Base-by-base conservation (phyloP, 331 rosid genomes). In the Telfairia occidentalis region DNA sequence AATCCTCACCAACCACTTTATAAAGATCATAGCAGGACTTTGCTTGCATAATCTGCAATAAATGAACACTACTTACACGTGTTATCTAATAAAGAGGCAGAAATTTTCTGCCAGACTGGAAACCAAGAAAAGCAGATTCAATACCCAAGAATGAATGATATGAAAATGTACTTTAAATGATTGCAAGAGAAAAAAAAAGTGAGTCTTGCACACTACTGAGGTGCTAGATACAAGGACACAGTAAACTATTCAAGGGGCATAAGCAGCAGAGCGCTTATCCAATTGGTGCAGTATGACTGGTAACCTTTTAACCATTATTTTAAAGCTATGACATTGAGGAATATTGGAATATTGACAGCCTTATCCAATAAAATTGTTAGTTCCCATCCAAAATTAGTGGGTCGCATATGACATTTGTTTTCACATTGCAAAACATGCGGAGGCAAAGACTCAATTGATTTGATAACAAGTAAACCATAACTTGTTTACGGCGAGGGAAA, bases 11-110 rank as follows among this genome's bases (percentile, higher is more conserved):
- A 45, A 93, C 88, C 79, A 76, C 75, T 74, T 76, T 81, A 81
- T 91, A 86, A 54, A 91, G 88, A 81, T 93, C 98, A 78, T 89
- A 79, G 82, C 96, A 87, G 40, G 98, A 89, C 79, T 82, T 91
- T 76, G 91, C 97, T 43, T 78, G 75, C 83, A 82, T 64, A 76
- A 93, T 78, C 98, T 93, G 94, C 83, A 79, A 49, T 30, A 67
- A 21, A 45, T 34, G 21, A 45, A 60, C 58, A 60, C 57, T 81
- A 54, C 54, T 52, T 42, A 24, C 64, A 53, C 21, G 43, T 1
- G 45, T 73, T 52, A 30, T 73, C 30, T 19, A 35, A 49, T 19
- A 35, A 49, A 5, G 21, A 37, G 29, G 77, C 13, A 32, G 40
- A 15, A 46, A 24, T 7, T 43, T 42, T 42, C 53, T 15, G 7